phyloP scores from a whole-genome alignment of 2,329 filamentous ascomycete genomes.

The Pseudogymnoascus sp. region DNA sequence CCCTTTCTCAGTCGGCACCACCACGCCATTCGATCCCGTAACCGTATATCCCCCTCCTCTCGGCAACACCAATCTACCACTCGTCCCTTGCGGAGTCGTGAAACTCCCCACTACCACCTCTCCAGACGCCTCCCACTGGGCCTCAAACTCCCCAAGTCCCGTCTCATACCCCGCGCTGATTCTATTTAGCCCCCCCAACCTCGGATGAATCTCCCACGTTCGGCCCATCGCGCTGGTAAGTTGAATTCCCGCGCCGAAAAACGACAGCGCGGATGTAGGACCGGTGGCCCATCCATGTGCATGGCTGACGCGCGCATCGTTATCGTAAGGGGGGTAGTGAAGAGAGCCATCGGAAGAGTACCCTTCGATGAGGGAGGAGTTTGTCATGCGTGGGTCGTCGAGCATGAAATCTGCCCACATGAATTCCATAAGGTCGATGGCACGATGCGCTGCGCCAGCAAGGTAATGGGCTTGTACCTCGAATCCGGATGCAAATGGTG shows the following conservation, averaged over 20 bases:
- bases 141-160: constrained; percentile 30
- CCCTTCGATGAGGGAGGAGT: constrained; percentile 37
- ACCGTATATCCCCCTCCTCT: background rate
- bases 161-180: constrained; percentile 34
- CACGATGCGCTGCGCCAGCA: constrained; percentile 33
- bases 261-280: constrained; percentile 29
- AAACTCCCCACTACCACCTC: background rate
- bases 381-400: constrained; percentile 33
- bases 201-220: constrained; percentile 25
- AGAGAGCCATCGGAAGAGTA: constrained; percentile 33
- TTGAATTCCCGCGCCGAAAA: constrained; percentile 27
- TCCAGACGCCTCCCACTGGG: constrained; percentile 18
- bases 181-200: constrained; percentile 29
- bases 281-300: constrained; percentile 34
- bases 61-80: constrained; percentile 12
- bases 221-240: constrained; percentile 23
- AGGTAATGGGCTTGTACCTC: constrained; percentile 39
- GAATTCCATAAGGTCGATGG: constrained; percentile 37
- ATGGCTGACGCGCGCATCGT: constrained; percentile 28
- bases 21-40: background rate
- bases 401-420: constrained; percentile 49
- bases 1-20: background rate
- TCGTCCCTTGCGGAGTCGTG: constrained; percentile 10
- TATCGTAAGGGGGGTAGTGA: constrained; percentile 30
- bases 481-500: constrained; percentile 41